phyloP scores from a whole-genome alignment of 164 flowering plant species.

The Akebia trifoliata region DNA sequence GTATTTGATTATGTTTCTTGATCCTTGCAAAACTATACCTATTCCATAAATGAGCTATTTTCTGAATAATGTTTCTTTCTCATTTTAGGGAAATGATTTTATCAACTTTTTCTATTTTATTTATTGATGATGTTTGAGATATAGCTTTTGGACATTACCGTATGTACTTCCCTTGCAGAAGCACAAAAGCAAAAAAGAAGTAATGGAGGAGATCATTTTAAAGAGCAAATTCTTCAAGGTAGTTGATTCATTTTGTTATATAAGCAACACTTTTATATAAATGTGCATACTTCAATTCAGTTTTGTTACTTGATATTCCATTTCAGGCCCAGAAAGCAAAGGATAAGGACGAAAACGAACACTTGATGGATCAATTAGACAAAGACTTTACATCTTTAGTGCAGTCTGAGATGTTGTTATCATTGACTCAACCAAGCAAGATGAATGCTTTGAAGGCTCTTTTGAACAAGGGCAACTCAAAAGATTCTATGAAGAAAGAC shows the following conservation, averaged over 20 bases:
- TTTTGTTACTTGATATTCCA: conserved; percentile 1
- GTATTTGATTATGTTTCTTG: too few relatives aligned
- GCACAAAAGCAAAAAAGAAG: conserved; percentile 80
- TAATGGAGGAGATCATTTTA: conserved; percentile 72
- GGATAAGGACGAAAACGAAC: conserved; percentile 80
- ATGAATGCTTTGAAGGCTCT: conserved; percentile 56
- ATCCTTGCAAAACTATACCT: too few relatives aligned
- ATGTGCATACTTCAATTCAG: neutral
- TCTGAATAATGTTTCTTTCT: too few relatives aligned
- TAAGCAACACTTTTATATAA: too few relatives aligned
- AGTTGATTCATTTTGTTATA: conserved; percentile 4
- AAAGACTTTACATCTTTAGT: conserved; percentile 56
- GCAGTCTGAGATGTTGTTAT: conserved; percentile 46
- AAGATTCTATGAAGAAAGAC: conserved; percentile 35
- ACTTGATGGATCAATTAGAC: conserved; percentile 68
- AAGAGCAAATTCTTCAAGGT: conserved; percentile 89
- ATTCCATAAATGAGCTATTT: too few relatives aligned
- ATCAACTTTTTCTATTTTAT: neutral
- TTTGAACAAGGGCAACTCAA: conserved; percentile 35
- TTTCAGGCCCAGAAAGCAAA: conserved; percentile 74
- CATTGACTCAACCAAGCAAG: conserved; percentile 57
- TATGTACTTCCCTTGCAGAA: conserved; percentile 39
- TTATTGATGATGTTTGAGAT: neutral
- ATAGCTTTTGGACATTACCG: neutral
- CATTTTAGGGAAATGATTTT: too few relatives aligned